phyloP scores from a whole-genome alignment of 176 grass and related monocot species.

The Carex pumila region DNA sequence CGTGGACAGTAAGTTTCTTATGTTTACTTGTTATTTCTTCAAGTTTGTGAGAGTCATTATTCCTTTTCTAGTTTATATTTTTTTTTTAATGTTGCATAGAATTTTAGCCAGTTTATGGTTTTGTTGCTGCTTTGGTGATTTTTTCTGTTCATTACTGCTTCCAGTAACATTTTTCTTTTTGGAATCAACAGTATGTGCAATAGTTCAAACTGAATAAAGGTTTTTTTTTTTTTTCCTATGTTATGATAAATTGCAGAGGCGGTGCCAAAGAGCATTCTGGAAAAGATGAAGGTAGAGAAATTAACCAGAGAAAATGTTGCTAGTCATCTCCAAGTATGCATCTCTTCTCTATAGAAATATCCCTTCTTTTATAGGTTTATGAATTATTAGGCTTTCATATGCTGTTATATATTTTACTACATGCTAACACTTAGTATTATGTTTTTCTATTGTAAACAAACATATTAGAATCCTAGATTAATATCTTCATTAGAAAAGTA shows the following conservation, averaged over 20 bases:
- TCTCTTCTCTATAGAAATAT: neutral
- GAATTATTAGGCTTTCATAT: neutral
- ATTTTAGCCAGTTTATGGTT: neutral
- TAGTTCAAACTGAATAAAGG: neutral
- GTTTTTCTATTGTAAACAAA: neutral
- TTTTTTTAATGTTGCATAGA: neutral
- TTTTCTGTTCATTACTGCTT: neutral
- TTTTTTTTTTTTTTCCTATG: neutral
- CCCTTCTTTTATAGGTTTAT: neutral
- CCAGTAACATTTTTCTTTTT: neutral
- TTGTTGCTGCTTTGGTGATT: neutral
- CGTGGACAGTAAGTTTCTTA: slow-evolving; percentile 41
- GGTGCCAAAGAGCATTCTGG: slow-evolving; percentile 55
- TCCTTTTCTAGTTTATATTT: neutral
- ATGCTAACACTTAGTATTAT: neutral
- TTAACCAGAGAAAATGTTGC: slow-evolving; percentile 52
- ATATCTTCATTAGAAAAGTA: neutral
- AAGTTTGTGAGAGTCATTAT: neutral
- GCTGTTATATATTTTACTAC: neutral
- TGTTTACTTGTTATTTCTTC: neutral
- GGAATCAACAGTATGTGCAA: neutral
- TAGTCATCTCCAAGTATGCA: slow-evolving; percentile 67
- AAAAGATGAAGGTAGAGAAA: slow-evolving; percentile 48
- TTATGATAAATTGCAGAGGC: slow-evolving; percentile 31
- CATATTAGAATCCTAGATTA: neutral